phyloP scores from a whole-genome alignment of 768 basidiomycete species.

The Mycena crocata region DNA sequence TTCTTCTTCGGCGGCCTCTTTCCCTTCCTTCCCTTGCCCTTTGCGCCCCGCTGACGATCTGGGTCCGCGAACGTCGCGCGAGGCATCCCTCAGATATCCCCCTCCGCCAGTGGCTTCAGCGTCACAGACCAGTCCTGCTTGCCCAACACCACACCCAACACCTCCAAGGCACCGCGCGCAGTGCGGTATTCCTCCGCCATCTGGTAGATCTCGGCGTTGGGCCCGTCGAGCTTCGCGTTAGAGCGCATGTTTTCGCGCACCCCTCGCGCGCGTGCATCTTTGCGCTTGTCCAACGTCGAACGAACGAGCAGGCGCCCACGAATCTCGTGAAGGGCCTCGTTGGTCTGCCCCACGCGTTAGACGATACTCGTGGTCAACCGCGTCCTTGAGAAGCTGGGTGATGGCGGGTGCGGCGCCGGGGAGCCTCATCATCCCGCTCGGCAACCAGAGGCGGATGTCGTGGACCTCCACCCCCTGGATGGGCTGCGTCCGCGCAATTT shows the following conservation, averaged over 20 bases:
- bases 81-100: slow-evolving; percentile 36
- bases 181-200: slow-evolving; percentile 32
- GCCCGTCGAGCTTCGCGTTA: slow-evolving; percentile 21
- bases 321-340: slow-evolving; percentile 39
- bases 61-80: background rate
- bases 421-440: slow-evolving; percentile 30
- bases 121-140: slow-evolving; percentile 29
- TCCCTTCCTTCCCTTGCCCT: no score
- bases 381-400: background rate
- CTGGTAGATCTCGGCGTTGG: slow-evolving; percentile 30
- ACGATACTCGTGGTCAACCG: slow-evolving; percentile 34
- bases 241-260: slow-evolving; percentile 40
- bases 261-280: slow-evolving; percentile 35
- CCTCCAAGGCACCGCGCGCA: slow-evolving; percentile 30
- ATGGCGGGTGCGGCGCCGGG: background rate
- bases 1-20: no score
- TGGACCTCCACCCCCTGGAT: background rate
- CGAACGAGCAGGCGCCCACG: slow-evolving; percentile 37
- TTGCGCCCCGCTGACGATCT: background rate
- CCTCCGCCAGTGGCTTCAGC: slow-evolving; percentile 19
- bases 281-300: slow-evolving; percentile 34
- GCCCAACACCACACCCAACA: background rate
- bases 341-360: slow-evolving; percentile 39
- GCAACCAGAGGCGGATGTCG: slow-evolving; percentile 34
- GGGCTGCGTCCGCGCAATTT: background rate